Conservation (phyloP, 495 filamentous ascomycete genomes). For the Opeltia flavorubescens region DNA sequence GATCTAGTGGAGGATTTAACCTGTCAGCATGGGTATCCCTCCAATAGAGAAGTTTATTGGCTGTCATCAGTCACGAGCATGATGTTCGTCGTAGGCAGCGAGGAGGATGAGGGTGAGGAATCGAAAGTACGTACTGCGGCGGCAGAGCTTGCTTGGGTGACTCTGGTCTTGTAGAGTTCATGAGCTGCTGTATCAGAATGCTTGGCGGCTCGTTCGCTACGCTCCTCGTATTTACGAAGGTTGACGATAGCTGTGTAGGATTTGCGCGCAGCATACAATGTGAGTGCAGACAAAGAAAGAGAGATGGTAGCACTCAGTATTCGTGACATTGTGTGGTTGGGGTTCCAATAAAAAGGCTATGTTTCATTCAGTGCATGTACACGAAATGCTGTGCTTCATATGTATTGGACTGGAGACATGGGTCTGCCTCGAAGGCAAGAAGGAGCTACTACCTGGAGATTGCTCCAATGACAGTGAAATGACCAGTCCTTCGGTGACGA, state of each 20-base stretch:
- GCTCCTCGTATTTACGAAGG: conserved; percentile 27
- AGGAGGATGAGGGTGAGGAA: conserved; percentile 2
- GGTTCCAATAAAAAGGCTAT: no score
- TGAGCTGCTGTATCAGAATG: conserved; percentile 23
- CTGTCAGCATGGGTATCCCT: neutral
- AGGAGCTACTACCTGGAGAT: no score
- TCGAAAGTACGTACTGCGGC: conserved; percentile 5
- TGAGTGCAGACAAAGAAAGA: no score
- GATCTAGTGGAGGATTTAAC: neutral
- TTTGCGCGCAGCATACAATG: conserved; percentile 13
- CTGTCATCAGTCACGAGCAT: no score
- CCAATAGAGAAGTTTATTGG: neutral
- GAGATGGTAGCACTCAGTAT: no score
- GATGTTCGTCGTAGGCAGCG: neutral
- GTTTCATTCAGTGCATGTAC: no score
- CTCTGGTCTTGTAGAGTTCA: conserved; percentile 27
- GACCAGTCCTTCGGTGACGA: no score
- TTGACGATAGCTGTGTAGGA: conserved; percentile 30
- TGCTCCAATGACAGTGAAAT: no score
- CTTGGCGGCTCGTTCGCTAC: conserved; percentile 26
- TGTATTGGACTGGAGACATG: no score
- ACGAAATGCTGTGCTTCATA: no score
- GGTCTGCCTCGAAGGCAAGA: no score
- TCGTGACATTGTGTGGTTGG: no score
- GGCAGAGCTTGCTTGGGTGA: conserved; percentile 25